phyloP scores from a whole-genome alignment of 768 basidiomycete species.

The Cystofilobasidium capitatum region DNA sequence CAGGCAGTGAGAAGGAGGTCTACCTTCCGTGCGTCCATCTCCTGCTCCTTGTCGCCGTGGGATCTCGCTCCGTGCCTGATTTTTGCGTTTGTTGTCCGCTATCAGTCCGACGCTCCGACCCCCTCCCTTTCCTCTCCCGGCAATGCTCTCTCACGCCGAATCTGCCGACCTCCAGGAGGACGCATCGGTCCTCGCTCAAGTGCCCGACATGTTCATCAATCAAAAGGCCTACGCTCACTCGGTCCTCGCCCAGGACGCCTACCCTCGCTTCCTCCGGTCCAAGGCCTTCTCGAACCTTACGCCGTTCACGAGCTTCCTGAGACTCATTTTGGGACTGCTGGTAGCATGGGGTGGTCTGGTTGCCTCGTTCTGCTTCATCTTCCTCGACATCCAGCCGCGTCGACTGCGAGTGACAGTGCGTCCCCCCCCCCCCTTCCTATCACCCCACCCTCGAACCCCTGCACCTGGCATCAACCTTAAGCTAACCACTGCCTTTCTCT shows the following conservation, averaged over 20 bases:
- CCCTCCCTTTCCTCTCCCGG: constrained; percentile 78
- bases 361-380: constrained; percentile 78
- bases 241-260: constrained; percentile 72
- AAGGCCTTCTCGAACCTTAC: constrained; percentile 99
- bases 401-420: constrained; percentile 89
- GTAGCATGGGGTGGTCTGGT: constrained; percentile 92
- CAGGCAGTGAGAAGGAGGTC: constrained; percentile 89
- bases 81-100: too few relatives aligned
- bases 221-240: constrained; percentile 97
- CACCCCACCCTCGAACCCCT: not conserved
- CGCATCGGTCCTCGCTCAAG: constrained; percentile 65
- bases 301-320: constrained; percentile 73
- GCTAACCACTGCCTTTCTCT: not conserved
- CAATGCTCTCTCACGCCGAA: constrained; percentile 57
- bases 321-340: constrained; percentile 74
- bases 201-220: constrained; percentile 89
- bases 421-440: constrained; percentile 30
- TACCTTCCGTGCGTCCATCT: constrained; percentile 60
- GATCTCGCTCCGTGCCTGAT: not conserved
- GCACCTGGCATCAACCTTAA: not conserved
- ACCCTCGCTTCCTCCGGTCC: constrained; percentile 71
- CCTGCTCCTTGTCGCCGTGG: not conserved
- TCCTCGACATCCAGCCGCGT: constrained; percentile 86
- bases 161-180: constrained; percentile 46
- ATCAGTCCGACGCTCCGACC: constrained; percentile 67